Evolutionary conservation across 352 stramenopile species (phyloP), one percentile per base, ranked within the genome.

Genomic region (Phytophthora hibernalis): DNA sequence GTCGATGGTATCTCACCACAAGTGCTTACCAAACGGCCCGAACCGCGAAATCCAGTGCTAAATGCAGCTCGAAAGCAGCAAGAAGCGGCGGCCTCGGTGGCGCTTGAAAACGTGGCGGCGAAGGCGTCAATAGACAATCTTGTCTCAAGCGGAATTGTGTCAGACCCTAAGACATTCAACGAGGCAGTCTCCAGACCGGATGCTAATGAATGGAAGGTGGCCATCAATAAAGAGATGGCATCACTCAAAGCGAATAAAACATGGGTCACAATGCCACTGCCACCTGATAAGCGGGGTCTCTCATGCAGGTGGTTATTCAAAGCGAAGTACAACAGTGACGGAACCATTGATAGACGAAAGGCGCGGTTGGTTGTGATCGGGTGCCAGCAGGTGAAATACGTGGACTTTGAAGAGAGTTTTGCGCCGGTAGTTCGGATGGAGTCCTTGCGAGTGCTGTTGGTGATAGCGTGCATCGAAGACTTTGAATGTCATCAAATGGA

Each of bases 401-500:
- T 33, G 30, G 30, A 33, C 30, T 33, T 33, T 33, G 30, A 33
- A 10, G 30, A 33, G 30, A 33, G n/a, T 47, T 61, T 61, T 28
- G 54, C 28, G 3, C 54, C 40, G 0, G 54, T 54, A 5, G 42
- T 51, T 28, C 53, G 53, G 16, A 38, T 61, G 5, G 30, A 61
- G 22, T 42, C 42, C 7, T 5, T 61, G 4, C 54, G 40, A n/a
- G 54, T 62, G n/a, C 21, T 62, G 20, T 62, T 54, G 21, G n/a
- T n/a, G n/a, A n/a, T n/a, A n/a, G n/a, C n/a, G n/a, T n/a, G n/a
- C n/a, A n/a, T n/a, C n/a, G n/a, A 48, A 9, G 55, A 74, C 13
- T 61, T 55, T 6, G 51, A 68, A 22, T 28, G 52, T 20, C 44
- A 66, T 12, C 60, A 74, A 22, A 70, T 74, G 54, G 70, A 78